Evolutionary conservation across 345 rosid species (phyloP), one percentile per base, ranked within the genome.

Genomic region (Arabidopsis suecica): DNA sequence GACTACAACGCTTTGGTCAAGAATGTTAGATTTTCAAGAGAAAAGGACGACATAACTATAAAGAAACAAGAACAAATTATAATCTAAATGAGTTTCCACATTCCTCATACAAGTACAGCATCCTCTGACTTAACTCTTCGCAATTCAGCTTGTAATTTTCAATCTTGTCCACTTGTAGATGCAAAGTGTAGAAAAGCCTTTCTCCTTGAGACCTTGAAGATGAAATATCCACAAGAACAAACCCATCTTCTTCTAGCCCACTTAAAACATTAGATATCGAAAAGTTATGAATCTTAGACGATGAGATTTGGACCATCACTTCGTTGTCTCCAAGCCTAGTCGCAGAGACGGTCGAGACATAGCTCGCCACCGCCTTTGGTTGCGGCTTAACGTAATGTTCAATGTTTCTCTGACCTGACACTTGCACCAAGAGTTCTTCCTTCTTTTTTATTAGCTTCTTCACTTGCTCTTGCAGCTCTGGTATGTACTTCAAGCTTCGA

Each of bases 201-300:
- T 80, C 92, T 25, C 75, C 85, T 32, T 42, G 83, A 51, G 90
- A 85, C 56, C 84, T 72, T 53, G 88, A 85, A 25, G 89, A 89
- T 51, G 94, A 91, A 61, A 88, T 81, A 51, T 86, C 84, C 13
- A 83, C 40, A 8, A 87, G 77, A 56, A 73, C 58, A 25, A 85
- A 70, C 0, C 90, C 96, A 44, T 83, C 81, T 44, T 82, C 76
- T 73, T 88, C 86, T 45, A 89, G 66, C 3, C 66, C 71, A 33
- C 58, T 45, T 79, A 91, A 65, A 28, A 89, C 79, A 56, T 77
- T 67, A 50, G 58, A 65, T 45, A 91, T 82, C 32, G 84, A 70
- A 32, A 77, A 80, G 54, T 55, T 77, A 3, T 75, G 62, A 37
- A 57, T 68, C 66, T 83, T 73, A 18, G 67, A 45, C 8, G 78